phyloP scores from a whole-genome alignment of 495 filamentous ascomycete genomes.

The Glarea lozoyensis region DNA sequence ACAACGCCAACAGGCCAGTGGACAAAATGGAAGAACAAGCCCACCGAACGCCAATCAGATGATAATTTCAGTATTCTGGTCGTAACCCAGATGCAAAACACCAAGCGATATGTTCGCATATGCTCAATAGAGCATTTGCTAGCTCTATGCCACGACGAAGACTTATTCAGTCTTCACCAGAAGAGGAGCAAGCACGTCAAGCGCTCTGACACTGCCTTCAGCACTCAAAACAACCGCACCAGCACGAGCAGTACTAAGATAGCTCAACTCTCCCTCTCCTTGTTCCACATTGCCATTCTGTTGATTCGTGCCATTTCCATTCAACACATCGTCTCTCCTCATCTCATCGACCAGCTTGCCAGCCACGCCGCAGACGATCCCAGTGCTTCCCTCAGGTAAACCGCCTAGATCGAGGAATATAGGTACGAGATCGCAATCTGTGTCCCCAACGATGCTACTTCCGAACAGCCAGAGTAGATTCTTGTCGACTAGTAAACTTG shows the following conservation, averaged over 20 bases:
- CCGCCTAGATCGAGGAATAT: slow-evolving; percentile 80
- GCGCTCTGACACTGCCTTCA: slow-evolving; percentile 59
- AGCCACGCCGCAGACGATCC: slow-evolving; percentile 89
- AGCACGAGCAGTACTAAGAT: slow-evolving; percentile 79
- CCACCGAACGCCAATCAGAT: too few species aligned
- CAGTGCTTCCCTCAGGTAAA: slow-evolving; percentile 80
- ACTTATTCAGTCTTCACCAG: slow-evolving; percentile 21
- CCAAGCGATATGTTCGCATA: too few species aligned
- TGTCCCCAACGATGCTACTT: slow-evolving; percentile 67
- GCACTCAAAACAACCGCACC: slow-evolving; percentile 82
- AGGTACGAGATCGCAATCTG: slow-evolving; percentile 72
- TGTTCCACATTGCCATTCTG: background rate
- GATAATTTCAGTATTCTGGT: too few species aligned
- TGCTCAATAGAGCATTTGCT: too few species aligned
- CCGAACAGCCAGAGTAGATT: slow-evolving; percentile 56
- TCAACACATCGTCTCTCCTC: slow-evolving; percentile 7
- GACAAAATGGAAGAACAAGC: too few species aligned
- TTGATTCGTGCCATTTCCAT: slow-evolving; percentile 21
- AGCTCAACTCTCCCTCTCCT: slow-evolving; percentile 62
- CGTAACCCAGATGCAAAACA: too few species aligned
- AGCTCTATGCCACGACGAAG: too few species aligned
- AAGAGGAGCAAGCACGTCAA: slow-evolving; percentile 53
- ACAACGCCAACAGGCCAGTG: too few species aligned
- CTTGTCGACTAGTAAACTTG: slow-evolving; percentile 74
- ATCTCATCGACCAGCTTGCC: slow-evolving; percentile 59